Evolutionary conservation across 75 land plant genomes (phyloP), one percentile per base, ranked within the genome.

Genomic region (Sequoia sempervirens): DNA sequence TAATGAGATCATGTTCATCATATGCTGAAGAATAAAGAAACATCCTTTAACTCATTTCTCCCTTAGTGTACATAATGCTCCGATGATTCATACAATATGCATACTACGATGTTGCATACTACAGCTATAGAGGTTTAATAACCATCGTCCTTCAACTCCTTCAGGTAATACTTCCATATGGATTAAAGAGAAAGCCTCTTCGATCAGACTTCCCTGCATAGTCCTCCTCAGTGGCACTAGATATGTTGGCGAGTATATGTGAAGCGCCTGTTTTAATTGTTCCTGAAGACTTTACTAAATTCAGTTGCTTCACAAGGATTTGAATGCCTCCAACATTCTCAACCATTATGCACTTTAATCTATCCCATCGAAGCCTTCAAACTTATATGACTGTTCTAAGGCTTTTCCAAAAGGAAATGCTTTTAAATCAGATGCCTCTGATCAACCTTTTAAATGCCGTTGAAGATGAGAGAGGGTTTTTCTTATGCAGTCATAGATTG

Each of bases 401-500:
- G 20, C 61, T 5, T 58, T 4, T 82, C 87, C 83, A 81, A 88
- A 88, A 53, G 86, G 64, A 32, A 56, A 73, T 20, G 30, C 45
- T 34, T 40, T 83, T 11, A 88, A 47, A 28, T 64, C 37, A 68
- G 58, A 47, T 37, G 47, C 83, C 26, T 85, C n/a, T 13, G 82
- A 84, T 66, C 45, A 79, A 34, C 86, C 86, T 38, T 36, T 78
- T 69, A 50, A 56, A 82, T 79, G 80, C 53, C 12, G 5, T 15
- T 56, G 56, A 14, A 87, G 26, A 17, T 72, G 54, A 61, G 23
- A 32, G 2, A 89, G 81, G 70, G 90, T 74, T 28, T 26, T 23
- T 8, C 61, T 40, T 46, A 91, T 85, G 81, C 90, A 89, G 52
- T 85, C 56, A 76, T 86, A 87, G 41, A 92, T 91, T 40, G 70